Conservation (phyloP, 495 filamentous ascomycete species). For the Tuber indicum region DNA sequence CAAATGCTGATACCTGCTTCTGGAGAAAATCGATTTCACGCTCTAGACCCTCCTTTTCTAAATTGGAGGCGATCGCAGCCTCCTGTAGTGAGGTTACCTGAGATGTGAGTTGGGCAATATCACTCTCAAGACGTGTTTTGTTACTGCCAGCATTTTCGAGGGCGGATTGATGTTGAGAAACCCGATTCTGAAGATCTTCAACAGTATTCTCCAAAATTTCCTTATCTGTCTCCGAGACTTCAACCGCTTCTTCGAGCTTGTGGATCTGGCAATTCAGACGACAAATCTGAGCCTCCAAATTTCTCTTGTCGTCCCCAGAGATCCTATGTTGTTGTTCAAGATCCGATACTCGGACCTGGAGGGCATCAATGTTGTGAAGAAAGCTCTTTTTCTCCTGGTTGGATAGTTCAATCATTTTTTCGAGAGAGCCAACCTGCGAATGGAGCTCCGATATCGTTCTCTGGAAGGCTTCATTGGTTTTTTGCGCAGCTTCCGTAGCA, state of each 20-base stretch:
- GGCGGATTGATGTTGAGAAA: neutral
- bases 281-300: slow-evolving; percentile 17
- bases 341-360: slow-evolving; percentile 18
- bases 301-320: slow-evolving; percentile 14
- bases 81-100: neutral
- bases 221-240: slow-evolving; percentile 15
- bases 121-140: neutral
- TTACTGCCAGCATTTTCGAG: neutral
- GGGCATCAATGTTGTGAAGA: slow-evolving; percentile 16
- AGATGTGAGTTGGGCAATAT: neutral
- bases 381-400: slow-evolving; percentile 23
- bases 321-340: slow-evolving; percentile 22
- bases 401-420: slow-evolving; percentile 14
- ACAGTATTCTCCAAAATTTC: slow-evolving; percentile 20
- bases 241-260: slow-evolving; percentile 18
- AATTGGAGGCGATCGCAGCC: neutral
- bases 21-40: slow-evolving; percentile 19
- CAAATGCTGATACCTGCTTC: slow-evolving; percentile 20
- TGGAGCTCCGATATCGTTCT: slow-evolving; percentile 25
- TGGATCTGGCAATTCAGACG: slow-evolving; percentile 12
- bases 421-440: slow-evolving; percentile 21
- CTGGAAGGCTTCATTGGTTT: slow-evolving; percentile 15
- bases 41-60: slow-evolving; percentile 23
- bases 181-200: neutral
- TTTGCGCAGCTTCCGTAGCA: slow-evolving; percentile 15